phyloP scores from a whole-genome alignment of 2,329 filamentous ascomycete species.

The Trichoderma koningiopsis region DNA sequence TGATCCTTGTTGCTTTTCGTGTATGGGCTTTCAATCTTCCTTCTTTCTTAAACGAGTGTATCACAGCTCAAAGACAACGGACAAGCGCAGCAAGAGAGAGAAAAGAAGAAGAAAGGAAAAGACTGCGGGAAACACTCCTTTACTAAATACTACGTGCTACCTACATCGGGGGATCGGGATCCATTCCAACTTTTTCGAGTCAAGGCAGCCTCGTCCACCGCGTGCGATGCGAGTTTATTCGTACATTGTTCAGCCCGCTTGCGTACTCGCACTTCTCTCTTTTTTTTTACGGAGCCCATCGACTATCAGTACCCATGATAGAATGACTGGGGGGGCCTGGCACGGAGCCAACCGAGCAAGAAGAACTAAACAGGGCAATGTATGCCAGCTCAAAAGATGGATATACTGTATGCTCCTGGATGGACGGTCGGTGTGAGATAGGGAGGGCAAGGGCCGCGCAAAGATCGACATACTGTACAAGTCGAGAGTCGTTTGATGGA shows the following conservation, averaged over 20 bases:
- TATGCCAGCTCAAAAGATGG: neutral
- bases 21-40: neutral
- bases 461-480: constrained; percentile 1
- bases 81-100: neutral
- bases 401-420: neutral
- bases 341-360: constrained; percentile 17
- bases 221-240: neutral
- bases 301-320: constrained; percentile 20
- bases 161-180: neutral
- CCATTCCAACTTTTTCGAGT: neutral
- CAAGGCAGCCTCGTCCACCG: constrained; percentile 6
- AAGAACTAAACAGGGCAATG: neutral
- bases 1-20: neutral
- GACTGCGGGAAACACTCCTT: constrained; percentile 3
- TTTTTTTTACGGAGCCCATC: neutral
- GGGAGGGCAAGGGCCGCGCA: neutral
- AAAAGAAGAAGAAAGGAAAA: neutral
- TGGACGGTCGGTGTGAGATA: constrained; percentile 1
- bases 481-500: neutral
- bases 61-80: constrained; percentile 11
- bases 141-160: constrained; percentile 6
- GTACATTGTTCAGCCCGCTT: constrained; percentile 15
- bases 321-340: constrained; percentile 4
- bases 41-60: constrained; percentile 9
- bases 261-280: constrained; percentile 2